These are phyloP conservation scores for Cadophora sp. DNA, from an alignment of 2,329 filamentous ascomycete species.

Conservation along the genomic window DNA sequence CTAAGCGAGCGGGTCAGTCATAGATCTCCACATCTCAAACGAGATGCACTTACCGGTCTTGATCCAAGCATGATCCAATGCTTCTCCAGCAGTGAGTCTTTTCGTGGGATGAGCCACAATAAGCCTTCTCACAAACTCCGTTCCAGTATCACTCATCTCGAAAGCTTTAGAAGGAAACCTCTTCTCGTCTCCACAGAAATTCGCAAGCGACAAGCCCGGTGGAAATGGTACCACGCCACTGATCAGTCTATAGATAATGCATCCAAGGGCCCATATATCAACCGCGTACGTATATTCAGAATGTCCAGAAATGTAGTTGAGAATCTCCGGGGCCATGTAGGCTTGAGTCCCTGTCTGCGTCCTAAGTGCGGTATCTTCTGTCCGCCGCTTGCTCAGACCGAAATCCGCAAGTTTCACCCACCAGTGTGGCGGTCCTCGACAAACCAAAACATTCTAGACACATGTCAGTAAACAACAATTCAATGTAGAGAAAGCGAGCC, in stretches of 20 bases:
- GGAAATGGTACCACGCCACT: slow-evolving; percentile 26
- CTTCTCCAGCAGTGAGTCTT: slow-evolving; percentile 9
- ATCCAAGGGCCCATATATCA: slow-evolving; percentile 35
- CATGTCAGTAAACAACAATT: neutral
- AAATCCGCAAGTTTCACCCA: slow-evolving; percentile 52
- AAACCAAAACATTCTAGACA: slow-evolving; percentile 24
- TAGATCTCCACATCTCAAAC: neutral
- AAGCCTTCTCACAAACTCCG: slow-evolving; percentile 2
- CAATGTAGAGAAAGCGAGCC: neutral
- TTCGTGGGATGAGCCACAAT: neutral
- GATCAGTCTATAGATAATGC: slow-evolving; percentile 24
- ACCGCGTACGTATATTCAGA: slow-evolving; percentile 29
- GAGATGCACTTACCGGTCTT: neutral
- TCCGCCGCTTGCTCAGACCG: slow-evolving; percentile 46
- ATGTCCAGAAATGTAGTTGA: slow-evolving; percentile 14
- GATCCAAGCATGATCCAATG: slow-evolving; percentile 19
- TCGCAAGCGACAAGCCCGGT: slow-evolving; percentile 8
- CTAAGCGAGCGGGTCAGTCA: neutral
- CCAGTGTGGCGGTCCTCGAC: slow-evolving; percentile 38
- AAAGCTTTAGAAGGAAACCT: neutral
- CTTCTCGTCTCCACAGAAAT: slow-evolving; percentile 16
- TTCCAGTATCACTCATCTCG: neutral
- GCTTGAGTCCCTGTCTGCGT: slow-evolving; percentile 29
- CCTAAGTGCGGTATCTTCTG: slow-evolving; percentile 26
- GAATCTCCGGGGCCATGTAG: slow-evolving; percentile 36